phyloP scores from a whole-genome alignment of 129 eudicot species.

The Centrapalus pauciflorus region DNA sequence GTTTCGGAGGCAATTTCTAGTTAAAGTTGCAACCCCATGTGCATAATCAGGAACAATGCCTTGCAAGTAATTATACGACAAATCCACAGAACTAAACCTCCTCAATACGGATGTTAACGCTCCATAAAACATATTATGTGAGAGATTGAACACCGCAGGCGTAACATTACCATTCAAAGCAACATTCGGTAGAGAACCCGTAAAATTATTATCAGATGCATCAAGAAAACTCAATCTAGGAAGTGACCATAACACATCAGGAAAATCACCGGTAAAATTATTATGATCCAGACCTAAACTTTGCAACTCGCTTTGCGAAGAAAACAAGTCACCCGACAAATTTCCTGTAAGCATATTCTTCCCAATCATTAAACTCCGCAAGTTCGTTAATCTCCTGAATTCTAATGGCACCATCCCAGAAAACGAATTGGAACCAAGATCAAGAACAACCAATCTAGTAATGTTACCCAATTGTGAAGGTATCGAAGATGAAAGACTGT shows the following conservation, averaged over 20 bases:
- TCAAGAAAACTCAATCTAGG: conserved; percentile 59
- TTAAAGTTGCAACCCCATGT: conserved; percentile 21
- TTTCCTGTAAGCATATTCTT: conserved; percentile 49
- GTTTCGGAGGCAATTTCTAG: conserved; percentile 49
- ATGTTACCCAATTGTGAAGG: conserved; percentile 72
- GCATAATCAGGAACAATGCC: conserved; percentile 61
- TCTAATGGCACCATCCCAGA: conserved; percentile 46
- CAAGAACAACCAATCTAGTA: conserved; percentile 60
- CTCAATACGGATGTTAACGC: conserved; percentile 37
- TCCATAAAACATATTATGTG: conserved; percentile 71
- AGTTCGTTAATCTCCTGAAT: conserved; percentile 43
- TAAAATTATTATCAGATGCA: conserved; percentile 66
- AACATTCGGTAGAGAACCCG: conserved; percentile 53
- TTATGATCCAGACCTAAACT: conserved; percentile 43
- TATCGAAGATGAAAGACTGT: conserved; percentile 52
- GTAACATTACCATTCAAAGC: conserved; percentile 27
- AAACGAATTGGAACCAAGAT: conserved; percentile 60
- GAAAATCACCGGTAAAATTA: conserved; percentile 48
- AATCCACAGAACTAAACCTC: conserved; percentile 53
- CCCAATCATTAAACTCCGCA: conserved; percentile 47
- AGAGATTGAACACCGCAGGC: conserved; percentile 52
- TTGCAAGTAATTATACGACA: conserved; percentile 77
- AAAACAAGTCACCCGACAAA: conserved; percentile 47
- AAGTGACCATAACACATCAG: conserved; percentile 64
- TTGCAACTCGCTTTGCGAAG: conserved; percentile 47